Evolutionary conservation across 2,329 filamentous ascomycete species (phyloP).

Genomic region (Cercospora beticola): DNA sequence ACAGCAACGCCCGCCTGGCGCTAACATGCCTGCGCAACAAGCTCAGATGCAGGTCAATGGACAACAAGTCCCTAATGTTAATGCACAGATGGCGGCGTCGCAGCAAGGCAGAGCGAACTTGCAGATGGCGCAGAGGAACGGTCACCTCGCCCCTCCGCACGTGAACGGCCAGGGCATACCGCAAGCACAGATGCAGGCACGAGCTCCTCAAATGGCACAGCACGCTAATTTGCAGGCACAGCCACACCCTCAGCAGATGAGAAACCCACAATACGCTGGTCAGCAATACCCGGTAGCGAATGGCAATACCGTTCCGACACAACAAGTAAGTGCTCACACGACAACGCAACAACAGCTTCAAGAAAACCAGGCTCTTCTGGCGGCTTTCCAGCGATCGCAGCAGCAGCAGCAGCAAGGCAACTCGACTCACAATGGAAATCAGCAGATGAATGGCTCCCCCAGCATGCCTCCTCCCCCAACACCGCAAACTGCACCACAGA

Average conservation of each 20-base stretch:
- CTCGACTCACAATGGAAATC: constrained; percentile 22
- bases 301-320: constrained; percentile 25
- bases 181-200: constrained; percentile 56
- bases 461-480: constrained; percentile 41
- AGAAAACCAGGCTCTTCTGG: constrained; percentile 35
- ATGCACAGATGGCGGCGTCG: constrained; percentile 38
- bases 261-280: constrained; percentile 31
- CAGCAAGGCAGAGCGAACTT: constrained; percentile 43
- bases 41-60: constrained; percentile 32
- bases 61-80: constrained; percentile 39
- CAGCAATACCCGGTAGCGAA: constrained; percentile 35
- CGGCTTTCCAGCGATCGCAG: constrained; percentile 31
- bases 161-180: constrained; percentile 60
- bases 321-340: constrained; percentile 30
- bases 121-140: constrained; percentile 49
- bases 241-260: constrained; percentile 28
- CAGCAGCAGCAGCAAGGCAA: constrained; percentile 25
- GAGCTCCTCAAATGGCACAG: constrained; percentile 26
- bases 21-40: constrained; percentile 27
- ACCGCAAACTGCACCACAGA: constrained; percentile 42
- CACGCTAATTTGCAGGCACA: constrained; percentile 27
- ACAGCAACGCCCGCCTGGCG: constrained; percentile 31
- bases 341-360: constrained; percentile 38
- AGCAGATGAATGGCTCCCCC: constrained; percentile 37
- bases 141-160: constrained; percentile 51